phyloP scores from a whole-genome alignment of 1,284 basidiomycete species.

The Melanopsichium pennsylvanicum region DNA sequence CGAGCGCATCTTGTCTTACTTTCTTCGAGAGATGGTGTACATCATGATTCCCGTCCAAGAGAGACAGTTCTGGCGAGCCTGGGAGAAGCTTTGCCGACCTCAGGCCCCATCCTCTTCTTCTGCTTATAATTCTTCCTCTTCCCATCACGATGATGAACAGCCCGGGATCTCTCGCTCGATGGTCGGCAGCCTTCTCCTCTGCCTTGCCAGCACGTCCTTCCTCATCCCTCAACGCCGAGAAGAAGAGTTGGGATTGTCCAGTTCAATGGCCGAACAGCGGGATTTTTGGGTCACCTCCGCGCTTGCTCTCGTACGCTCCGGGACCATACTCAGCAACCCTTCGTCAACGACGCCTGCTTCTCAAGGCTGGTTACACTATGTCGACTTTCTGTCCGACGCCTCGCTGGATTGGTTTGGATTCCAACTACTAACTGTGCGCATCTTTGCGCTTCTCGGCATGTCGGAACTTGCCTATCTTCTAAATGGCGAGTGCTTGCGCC shows the following conservation, averaged over 20 bases:
- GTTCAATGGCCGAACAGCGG: slow-evolving; percentile 16
- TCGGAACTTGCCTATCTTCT: slow-evolving; percentile 20
- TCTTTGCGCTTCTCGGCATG: slow-evolving; percentile 23
- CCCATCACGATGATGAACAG: neutral
- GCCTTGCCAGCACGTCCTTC: slow-evolving; percentile 15
- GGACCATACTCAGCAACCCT: neutral
- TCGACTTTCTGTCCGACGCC: slow-evolving; percentile 6
- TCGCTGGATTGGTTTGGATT: slow-evolving; percentile 35
- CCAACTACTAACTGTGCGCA: slow-evolving; percentile 14
- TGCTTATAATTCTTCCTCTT: neutral
- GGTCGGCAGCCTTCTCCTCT: slow-evolving; percentile 27
- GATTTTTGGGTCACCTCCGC: slow-evolving; percentile 31
- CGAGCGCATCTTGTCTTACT: slow-evolving; percentile 22
- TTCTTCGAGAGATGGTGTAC: slow-evolving; percentile 26
- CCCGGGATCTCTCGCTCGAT: slow-evolving; percentile 22
- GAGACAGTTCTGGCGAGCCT: slow-evolving; percentile 30
- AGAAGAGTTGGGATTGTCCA: slow-evolving; percentile 9
- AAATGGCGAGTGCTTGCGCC: slow-evolving; percentile 25
- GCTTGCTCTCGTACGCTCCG: slow-evolving; percentile 18
- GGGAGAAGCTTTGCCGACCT: slow-evolving; percentile 8
- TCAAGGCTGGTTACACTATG: slow-evolving; percentile 17
- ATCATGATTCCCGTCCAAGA: slow-evolving; percentile 37
- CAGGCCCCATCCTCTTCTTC: neutral
- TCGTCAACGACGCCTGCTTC: neutral
- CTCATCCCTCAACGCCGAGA: slow-evolving; percentile 21